Base-by-base conservation (phyloP, 768 basidiomycete genomes). In the Russula sp. region DNA sequence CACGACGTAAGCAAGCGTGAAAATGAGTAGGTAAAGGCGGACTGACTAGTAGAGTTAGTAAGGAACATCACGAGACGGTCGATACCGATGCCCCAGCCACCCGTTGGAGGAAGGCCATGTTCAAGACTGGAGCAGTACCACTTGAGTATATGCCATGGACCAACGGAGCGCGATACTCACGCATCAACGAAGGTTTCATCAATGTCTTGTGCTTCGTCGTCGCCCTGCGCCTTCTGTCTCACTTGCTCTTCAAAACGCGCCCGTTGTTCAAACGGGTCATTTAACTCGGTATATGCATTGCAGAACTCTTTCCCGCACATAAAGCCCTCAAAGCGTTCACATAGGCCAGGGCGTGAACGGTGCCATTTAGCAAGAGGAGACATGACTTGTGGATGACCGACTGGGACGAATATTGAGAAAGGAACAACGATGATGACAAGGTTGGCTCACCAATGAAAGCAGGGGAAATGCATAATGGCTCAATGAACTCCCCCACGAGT, bases 331-430 rank as follows among this genome's bases (percentile, higher is more conserved):
- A 99, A 99, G 18, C 97, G 93, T 74, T 99, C 97, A 75, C 97
- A 98, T 29, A 99, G 81, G 42, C 97, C 97, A 0, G 94, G 92
- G 45, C 92, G 85, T n/a, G 90, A 91, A 65, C 97, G 91, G 74
- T 98, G 95, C 83, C 90, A 92, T 79, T 99, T 99, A 74, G 97
- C 97, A 39, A 99, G 86, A 3, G 97, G 97, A 0, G 96, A 98
- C 97, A 99, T 99, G 67, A 98, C 93, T 78, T 98, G 95, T 16
- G 97, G 97, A 76, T 98, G 97, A 35, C 97, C 97, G 65, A 96
- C 94, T 88, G 56, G 39, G 45, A 49, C 25, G 22, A 10, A 45
- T 25, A 32, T 38, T n/a, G 59, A 35, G 18, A 25, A 55, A 18
- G 32, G 16, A 22, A 32, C 36, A 22, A 25, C 46, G 34, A 22